Evolutionary conservation across 768 basidiomycete genomes (phyloP).

Genomic region (Pisolithus orientalis): DNA sequence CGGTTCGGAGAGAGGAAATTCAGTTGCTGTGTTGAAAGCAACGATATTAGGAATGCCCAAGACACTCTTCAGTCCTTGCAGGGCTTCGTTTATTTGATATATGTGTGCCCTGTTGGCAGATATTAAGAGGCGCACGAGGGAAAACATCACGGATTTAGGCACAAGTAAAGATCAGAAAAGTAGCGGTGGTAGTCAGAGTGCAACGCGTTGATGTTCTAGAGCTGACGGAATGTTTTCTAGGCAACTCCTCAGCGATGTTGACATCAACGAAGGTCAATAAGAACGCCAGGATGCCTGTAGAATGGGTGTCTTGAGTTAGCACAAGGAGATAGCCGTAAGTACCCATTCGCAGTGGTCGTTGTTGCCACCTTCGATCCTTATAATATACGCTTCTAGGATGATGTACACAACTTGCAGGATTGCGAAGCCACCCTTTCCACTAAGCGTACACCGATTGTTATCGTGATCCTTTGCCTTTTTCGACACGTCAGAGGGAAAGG

Average conservation of each 20-base stretch:
- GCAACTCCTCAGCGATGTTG: slow-evolving; percentile 15
- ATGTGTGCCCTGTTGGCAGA: background rate
- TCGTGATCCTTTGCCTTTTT: slow-evolving; percentile 16
- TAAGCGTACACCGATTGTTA: slow-evolving; percentile 14
- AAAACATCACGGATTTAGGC: background rate
- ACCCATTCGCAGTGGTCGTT: background rate
- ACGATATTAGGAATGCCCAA: background rate
- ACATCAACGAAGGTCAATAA: slow-evolving; percentile 9
- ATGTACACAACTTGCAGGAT: background rate
- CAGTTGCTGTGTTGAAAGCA: background rate
- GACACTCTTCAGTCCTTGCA: background rate
- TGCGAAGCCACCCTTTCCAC: too few relatives aligned
- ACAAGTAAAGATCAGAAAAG: background rate
- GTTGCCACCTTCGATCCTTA: too few relatives aligned
- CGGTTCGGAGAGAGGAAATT: background rate
- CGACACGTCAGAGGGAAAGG: background rate
- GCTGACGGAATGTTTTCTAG: slow-evolving; percentile 20
- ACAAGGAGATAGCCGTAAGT: background rate
- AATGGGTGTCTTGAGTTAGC: background rate
- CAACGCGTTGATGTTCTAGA: slow-evolving; percentile 11
- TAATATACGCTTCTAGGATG: background rate
- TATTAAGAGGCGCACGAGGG: background rate
- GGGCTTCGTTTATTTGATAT: background rate
- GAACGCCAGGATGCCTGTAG: slow-evolving; percentile 13
- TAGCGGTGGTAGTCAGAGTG: background rate